Percentiles rank a stretch among this genome's conserved stretches.
Evolutionary conservation across 495 filamentous ascomycete species (phyloP).

Genomic region (Cryomyces antarcticus): DNA sequence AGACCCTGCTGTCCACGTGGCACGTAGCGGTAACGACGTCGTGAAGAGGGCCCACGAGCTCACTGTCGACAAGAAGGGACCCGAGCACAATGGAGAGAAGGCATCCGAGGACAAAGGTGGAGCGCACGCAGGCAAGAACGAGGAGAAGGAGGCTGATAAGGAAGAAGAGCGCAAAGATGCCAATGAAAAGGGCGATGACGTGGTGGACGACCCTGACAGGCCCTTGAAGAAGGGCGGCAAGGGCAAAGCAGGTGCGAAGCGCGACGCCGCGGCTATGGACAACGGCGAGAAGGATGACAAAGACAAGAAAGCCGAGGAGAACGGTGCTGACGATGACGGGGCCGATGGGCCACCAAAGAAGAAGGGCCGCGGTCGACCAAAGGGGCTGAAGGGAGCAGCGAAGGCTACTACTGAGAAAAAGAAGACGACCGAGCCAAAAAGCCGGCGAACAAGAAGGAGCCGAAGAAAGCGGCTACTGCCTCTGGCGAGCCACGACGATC

Average conservation of each 20-base stretch:
- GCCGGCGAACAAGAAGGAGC: constrained; percentile 14
- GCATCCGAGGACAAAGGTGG: constrained; percentile 10
- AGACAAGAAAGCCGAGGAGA: constrained; percentile 17
- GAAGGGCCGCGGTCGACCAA: constrained; percentile 25
- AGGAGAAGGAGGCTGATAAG: constrained; percentile 15
- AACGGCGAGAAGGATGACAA: constrained; percentile 18
- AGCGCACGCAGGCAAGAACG: constrained; percentile 5
- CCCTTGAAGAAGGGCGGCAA: background rate
- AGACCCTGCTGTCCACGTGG: constrained; percentile 37
- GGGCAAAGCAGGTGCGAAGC: constrained; percentile 6
- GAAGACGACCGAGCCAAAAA: constrained; percentile 8
- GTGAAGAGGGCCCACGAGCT: constrained; percentile 38
- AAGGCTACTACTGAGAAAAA: constrained; percentile 7
- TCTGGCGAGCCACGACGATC: constrained; percentile 18
- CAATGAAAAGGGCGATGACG: constrained; percentile 1
- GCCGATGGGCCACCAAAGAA: constrained; percentile 16
- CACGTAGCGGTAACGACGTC: constrained; percentile 39
- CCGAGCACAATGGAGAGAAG: constrained; percentile 7
- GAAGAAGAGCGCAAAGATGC: constrained; percentile 8
- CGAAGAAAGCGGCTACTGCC: constrained; percentile 21
- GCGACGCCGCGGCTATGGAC: constrained; percentile 17
- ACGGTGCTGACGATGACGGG: constrained; percentile 16
- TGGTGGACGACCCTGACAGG: too few relatives aligned
- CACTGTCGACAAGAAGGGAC: constrained; percentile 12
- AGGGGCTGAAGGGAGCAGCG: constrained; percentile 8